phyloP scores from a whole-genome alignment of 805 yeast species.

The Debaryomyces tyrocola region DNA sequence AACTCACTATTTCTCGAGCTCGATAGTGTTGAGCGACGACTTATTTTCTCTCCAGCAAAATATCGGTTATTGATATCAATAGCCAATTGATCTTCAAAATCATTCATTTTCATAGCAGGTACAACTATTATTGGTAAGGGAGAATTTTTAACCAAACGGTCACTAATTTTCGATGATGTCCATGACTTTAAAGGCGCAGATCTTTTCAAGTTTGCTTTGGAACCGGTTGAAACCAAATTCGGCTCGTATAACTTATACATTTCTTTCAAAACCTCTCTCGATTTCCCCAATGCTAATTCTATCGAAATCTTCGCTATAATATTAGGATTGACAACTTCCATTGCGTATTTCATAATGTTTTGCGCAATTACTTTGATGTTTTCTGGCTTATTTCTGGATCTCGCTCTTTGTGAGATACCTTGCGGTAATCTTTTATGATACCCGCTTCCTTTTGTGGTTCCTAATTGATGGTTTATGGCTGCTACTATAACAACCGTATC shows the following conservation, averaged over 20 bases:
- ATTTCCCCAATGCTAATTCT: conserved; percentile 60
- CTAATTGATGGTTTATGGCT: conserved; percentile 34
- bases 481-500: conserved; percentile 67
- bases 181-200: conserved; percentile 59
- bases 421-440: conserved; percentile 14
- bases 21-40: background rate
- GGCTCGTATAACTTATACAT: conserved; percentile 64
- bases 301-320: conserved; percentile 52
- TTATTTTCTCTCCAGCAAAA: background rate
- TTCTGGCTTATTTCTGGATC: conserved; percentile 46
- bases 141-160: conserved; percentile 61
- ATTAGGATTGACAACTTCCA: conserved; percentile 46
- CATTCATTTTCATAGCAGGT: conserved; percentile 57
- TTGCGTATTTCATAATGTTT: conserved; percentile 53
- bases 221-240: conserved; percentile 53
- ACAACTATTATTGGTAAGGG: conserved; percentile 68
- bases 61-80: conserved; percentile 21
- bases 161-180: conserved; percentile 62
- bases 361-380: conserved; percentile 44
- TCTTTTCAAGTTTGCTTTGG: conserved; percentile 44
- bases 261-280: conserved; percentile 57
- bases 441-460: conserved; percentile 6
- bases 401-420: conserved; percentile 24
- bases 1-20: background rate
- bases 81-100: conserved; percentile 49